phyloP scores from a whole-genome alignment of 2,329 filamentous ascomycete genomes.

The Beauveria caledonica region DNA sequence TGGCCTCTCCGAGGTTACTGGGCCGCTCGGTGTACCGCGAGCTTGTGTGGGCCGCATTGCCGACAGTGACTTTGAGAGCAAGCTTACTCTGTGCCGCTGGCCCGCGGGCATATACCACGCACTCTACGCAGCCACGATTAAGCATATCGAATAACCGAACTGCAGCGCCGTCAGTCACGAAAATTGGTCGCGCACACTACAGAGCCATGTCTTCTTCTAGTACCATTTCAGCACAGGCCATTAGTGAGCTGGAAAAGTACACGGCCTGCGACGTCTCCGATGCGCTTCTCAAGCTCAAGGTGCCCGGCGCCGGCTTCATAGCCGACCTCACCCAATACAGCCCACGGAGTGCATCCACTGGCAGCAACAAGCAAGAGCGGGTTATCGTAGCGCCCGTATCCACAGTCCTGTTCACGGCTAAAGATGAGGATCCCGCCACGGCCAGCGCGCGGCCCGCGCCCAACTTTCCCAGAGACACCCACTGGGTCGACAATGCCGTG shows the following conservation, averaged over 20 bases:
- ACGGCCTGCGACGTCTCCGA: slow-evolving; percentile 58
- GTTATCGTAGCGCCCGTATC: slow-evolving; percentile 45
- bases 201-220: slow-evolving; percentile 11
- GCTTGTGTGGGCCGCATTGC: slow-evolving; percentile 16
- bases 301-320: slow-evolving; percentile 58
- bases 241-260: slow-evolving; percentile 28
- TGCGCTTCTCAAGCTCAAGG: slow-evolving; percentile 61
- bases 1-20: slow-evolving; percentile 21
- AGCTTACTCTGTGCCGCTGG: not conserved
- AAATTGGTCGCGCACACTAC: not conserved
- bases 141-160: not conserved
- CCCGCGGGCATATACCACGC: not conserved
- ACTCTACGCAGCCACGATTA: not conserved
- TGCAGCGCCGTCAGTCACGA: not conserved
- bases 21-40: slow-evolving; percentile 20
- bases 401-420: slow-evolving; percentile 55
- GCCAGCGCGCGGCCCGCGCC: slow-evolving; percentile 19
- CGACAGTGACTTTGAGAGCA: not conserved
- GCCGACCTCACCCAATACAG: slow-evolving; percentile 41
- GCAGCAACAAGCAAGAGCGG: slow-evolving; percentile 17
- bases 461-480: slow-evolving; percentile 51
- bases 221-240: slow-evolving; percentile 15
- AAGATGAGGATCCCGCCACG: slow-evolving; percentile 29
- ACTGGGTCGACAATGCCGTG: slow-evolving; percentile 60
- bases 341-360: slow-evolving; percentile 13